Base-by-base conservation (phyloP, 192 early-diverging fungal species). In the Lobosporangium transversale region DNA sequence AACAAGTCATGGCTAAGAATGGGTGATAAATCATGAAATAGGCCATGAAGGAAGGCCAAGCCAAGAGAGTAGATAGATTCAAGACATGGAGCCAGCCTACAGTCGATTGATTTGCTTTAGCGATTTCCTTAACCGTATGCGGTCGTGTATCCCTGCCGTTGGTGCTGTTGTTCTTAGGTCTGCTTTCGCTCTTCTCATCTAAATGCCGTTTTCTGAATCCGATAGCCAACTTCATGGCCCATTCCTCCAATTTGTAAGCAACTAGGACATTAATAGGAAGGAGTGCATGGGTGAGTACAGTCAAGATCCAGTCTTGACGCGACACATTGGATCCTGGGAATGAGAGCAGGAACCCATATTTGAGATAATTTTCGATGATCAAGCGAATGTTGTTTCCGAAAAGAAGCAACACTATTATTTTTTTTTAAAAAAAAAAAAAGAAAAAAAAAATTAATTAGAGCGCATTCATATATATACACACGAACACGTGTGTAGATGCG, bases 361-460 rank as follows among this genome's bases (percentile, higher is more conserved):
- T 95, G 68, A 90, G 73, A 67, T 90, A 93, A 74, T 96, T 96
- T 68, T 96, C 94, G 44, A 95, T 89, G 42, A 93, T 89, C 50
- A 95, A 84, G 6, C 94, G 91, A 43, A 95, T 78, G 56, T 93
- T 93, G 71, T 90, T 90, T 26, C 91, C 94, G 49, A 86, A 89
- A 24, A 95, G 88, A 14, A 94, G 70, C 42, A 95, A 84, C 86
- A 94, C 86, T 82, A 62, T 32, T 4, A n/a, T n/a, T n/a, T n/a
- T n/a, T 20, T 70, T 14, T 66, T 52, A 21, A 44, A 32, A 49
- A 36, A 40, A n/a, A 40, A 14, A 14, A 74, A n/a, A 12, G 32
- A 0, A 20, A 61, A 42, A 20, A 70, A 49, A 31, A 57, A 15
- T 32, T 27, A 26, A n/a, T n/a, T n/a, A n/a, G n/a, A n/a, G n/a